These are phyloP conservation scores for Dictyostelium discoideum DNA, from an alignment of 78 protist genomes.

Conservation along the genomic window DNA sequence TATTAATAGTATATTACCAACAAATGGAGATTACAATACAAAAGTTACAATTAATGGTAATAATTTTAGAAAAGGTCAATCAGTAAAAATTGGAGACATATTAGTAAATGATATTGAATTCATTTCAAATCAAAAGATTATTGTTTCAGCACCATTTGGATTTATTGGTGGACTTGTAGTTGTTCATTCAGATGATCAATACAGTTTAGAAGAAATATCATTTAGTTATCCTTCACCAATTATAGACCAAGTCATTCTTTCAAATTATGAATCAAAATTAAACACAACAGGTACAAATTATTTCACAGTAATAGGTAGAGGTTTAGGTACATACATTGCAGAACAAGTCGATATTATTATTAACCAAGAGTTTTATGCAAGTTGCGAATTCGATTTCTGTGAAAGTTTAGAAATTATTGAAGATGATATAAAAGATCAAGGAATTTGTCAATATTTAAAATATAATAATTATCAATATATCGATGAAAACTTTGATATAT, in stretches of 20 bases:
- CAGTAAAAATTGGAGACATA: neutral
- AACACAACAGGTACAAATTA: neutral
- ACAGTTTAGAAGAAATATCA: neutral
- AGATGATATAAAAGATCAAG: neutral
- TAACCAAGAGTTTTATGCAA: neutral
- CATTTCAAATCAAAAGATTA: neutral
- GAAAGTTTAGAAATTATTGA: neutral
- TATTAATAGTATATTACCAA: neutral
- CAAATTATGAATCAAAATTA: neutral
- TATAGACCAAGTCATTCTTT: neutral
- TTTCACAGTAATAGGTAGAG: neutral
- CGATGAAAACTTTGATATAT: neutral
- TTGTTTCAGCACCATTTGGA: neutral
- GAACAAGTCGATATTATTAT: neutral
- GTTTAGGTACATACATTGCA: neutral
- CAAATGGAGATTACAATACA: neutral
- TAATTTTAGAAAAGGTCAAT: neutral
- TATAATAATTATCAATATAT: neutral
- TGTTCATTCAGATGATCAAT: neutral
- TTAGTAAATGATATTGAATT: neutral
- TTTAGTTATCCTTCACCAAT: neutral
- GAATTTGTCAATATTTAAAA: neutral
- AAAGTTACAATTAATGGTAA: neutral
- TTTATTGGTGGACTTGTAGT: neutral
- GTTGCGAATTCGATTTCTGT: neutral